Evolutionary conservation across 2,329 filamentous ascomycete genomes (phyloP), one percentile per base, ranked within the genome.

Genomic region (Diplodia intermedia): DNA sequence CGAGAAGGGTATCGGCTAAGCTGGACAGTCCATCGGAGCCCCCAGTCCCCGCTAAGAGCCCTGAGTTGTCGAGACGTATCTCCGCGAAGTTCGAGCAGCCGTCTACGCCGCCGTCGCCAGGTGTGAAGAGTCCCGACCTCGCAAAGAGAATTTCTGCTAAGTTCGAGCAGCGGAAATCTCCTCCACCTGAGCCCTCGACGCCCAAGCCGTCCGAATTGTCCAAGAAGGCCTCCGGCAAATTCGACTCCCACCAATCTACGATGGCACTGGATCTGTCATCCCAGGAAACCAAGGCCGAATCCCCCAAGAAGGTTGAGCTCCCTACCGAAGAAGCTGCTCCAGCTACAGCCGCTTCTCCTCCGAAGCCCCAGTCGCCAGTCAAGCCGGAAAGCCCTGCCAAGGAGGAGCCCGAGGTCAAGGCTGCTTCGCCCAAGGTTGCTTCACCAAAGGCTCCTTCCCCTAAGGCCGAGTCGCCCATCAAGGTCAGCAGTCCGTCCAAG

Each of bases 81-180:
- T 66, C 63, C 12, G 63, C 38, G 15, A 66, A 66, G 23, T 56
- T 66, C 11, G 61, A 65, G 23, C 50, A 52, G 20, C 61, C 47
- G 7, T 47, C 70, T 23, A 69, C 70, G 14, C 75, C 75, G 12
- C 69, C 72, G 54, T 73, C 74, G 26, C 73, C 76, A 31, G 73
- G 73, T 33, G 40, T 43, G 3, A 78, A 78, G 69, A 77, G 75
- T 15, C 72, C 76, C 6, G 63, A 66, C 11, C 63, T 66, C n/a
- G 38, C 52, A 23, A 66, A n/a, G 53, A 54, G 72, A n/a, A 68
- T 75, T 15, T 65, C 57, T 31, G 57, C 57, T 69, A 68, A 69
- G 40, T 50, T 62, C n/a, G 57, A 62, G 26, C 40, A 62, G 40
- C 57, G 71, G 69, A 40, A 71, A 38, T 65, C 69, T 14, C 33